Percentiles rank a stretch among this genome's conserved stretches.
Evolutionary conservation across 116 monocot genomes (phyloP).

Genomic region (Cymodocea nodosa): DNA sequence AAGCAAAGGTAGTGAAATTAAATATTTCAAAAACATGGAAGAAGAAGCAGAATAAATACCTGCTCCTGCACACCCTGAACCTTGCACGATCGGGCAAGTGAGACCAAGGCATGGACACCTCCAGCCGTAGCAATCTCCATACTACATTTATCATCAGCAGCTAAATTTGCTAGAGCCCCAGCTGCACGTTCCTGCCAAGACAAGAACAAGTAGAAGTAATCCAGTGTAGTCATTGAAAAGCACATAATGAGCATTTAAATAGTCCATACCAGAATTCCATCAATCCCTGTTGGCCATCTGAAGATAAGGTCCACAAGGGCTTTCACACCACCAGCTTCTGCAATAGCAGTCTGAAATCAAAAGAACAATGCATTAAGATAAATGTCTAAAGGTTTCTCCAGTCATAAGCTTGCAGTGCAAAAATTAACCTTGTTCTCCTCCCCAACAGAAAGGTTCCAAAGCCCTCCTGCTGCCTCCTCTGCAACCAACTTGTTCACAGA

Average conservation of each 20-base stretch:
- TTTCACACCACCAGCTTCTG: slow-evolving; percentile 81
- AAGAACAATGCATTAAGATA: slow-evolving; percentile 2
- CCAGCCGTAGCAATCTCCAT: slow-evolving; percentile 79
- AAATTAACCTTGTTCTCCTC: slow-evolving; percentile 88
- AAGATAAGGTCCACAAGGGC: slow-evolving; percentile 95
- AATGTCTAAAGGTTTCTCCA: not conserved
- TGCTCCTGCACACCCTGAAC: slow-evolving; percentile 95
- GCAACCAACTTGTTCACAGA: slow-evolving; percentile 90
- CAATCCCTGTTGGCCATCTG: slow-evolving; percentile 68
- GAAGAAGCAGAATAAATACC: slow-evolving; percentile 20
- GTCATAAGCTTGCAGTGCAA: not conserved
- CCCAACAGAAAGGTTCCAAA: slow-evolving; percentile 99
- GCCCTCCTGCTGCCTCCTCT: slow-evolving; percentile 97
- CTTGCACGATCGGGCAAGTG: slow-evolving; percentile 83
- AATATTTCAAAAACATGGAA: no score
- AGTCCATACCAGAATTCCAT: slow-evolving; percentile 80
- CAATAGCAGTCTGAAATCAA: slow-evolving; percentile 61
- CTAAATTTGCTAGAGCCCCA: slow-evolving; percentile 93
- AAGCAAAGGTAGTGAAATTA: no score
- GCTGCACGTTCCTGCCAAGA: slow-evolving; percentile 84
- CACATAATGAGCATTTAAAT: not conserved
- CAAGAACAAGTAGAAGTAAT: not conserved
- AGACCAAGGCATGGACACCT: slow-evolving; percentile 87
- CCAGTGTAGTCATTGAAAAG: not conserved
- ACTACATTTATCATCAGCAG: slow-evolving; percentile 97